Percentiles rank a stretch among this genome's conserved stretches.
Evolutionary conservation across 345 rosid species (phyloP).

Genomic region (Heritiera littoralis): DNA sequence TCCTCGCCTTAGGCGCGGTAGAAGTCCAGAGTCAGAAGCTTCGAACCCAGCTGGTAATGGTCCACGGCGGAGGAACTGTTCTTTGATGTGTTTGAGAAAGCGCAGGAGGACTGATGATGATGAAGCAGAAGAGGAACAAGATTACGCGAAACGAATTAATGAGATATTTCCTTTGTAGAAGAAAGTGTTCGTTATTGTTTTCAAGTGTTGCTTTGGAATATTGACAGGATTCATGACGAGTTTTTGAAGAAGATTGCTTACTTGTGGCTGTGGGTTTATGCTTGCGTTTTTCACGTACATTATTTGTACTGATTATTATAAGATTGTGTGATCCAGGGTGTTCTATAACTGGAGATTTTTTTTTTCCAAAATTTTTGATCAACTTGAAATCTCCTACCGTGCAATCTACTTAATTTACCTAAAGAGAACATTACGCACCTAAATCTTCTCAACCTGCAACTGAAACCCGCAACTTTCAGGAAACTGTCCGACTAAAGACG

Average conservation of each 20-base stretch:
- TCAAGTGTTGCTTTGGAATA: background rate
- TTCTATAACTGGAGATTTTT: too few relatives aligned
- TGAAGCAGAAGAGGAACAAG: background rate
- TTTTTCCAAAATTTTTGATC: too few relatives aligned
- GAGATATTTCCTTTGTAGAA: background rate
- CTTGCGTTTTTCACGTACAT: background rate
- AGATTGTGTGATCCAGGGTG: too few relatives aligned
- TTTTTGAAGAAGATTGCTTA: background rate
- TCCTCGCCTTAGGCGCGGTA: background rate
- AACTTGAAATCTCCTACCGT: too few relatives aligned
- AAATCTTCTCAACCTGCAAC: too few relatives aligned
- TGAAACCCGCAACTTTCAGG: too few relatives aligned
- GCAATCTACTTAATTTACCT: too few relatives aligned
- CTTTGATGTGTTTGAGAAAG: background rate
- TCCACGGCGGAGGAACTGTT: background rate
- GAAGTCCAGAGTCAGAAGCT: background rate
- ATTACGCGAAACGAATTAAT: background rate
- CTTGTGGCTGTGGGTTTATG: slow-evolving; percentile 3
- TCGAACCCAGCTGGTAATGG: background rate
- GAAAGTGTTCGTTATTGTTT: background rate
- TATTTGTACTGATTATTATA: too few relatives aligned
- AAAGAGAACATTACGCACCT: too few relatives aligned
- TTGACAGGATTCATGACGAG: too few relatives aligned
- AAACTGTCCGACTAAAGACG: too few relatives aligned
- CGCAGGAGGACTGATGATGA: background rate